phyloP scores from a whole-genome alignment of 495 filamentous ascomycete species.

The Penicillium verhagenii region DNA sequence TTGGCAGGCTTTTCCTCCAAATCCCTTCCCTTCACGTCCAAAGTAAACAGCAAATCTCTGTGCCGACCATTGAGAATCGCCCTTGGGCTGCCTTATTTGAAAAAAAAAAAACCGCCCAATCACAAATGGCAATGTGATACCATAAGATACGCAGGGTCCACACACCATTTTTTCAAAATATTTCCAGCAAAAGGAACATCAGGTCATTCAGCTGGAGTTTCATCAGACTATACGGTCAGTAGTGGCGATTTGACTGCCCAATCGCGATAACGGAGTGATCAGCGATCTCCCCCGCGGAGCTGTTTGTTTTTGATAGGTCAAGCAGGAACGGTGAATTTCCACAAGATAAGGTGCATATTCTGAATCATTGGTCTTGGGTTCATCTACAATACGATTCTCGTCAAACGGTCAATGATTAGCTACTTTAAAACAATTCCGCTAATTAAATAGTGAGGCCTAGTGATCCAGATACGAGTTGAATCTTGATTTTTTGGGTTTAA shows the following conservation, averaged over 20 bases:
- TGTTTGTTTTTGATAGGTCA: conserved; percentile 12
- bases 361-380: neutral
- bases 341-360: neutral
- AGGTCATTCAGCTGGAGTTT: neutral
- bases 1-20: neutral
- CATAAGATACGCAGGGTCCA: neutral
- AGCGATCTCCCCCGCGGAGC: neutral
- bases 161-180: too few relatives aligned
- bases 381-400: neutral
- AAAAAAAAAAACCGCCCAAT: neutral
- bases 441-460: neutral
- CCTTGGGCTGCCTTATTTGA: neutral
- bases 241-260: neutral
- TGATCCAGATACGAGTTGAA: neutral
- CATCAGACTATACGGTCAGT: neutral
- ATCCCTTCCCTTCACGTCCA: neutral
- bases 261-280: neutral
- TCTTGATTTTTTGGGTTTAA: neutral
- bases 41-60: too few relatives aligned
- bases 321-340: conserved; percentile 6
- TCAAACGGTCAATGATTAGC: too few relatives aligned
- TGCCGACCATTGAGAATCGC: neutral
- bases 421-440: neutral
- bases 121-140: neutral
- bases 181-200: neutral